Base-by-base conservation (phyloP, 441 rosid genomes). In the Pelargonium australe region DNA sequence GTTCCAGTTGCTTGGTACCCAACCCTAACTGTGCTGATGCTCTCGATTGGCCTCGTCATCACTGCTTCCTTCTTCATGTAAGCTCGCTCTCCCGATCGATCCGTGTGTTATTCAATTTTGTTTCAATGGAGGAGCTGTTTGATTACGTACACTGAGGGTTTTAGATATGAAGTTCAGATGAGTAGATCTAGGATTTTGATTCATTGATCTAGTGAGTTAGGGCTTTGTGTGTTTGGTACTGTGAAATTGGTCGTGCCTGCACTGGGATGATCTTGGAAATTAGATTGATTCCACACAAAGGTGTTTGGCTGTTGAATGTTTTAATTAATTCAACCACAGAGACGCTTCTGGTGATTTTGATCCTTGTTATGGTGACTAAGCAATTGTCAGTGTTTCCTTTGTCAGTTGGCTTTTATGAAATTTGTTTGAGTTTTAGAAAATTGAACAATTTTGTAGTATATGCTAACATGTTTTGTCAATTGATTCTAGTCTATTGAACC, bases 61-160 rank as follows among this genome's bases (percentile, higher is more conserved):
- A 83, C 97, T 2, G 96, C 98, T 62, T 79, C 90, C 66, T 91
- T 93, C 87, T 93, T 91, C 89, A 84, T 93, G 98, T 93, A 77
- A 87, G 84, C 69, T 3, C 16, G 13, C 40, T 47, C 51, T 12
- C 4, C 14, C 16, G 60, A 12, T 53, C 16, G 60, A 12, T 49
- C 14, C n/a, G 3, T 49, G 57, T 49, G 57, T 49, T 11, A 49
- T 49, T 51, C 58, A n/a, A 51, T n/a, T 51, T 14, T 51, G 58
- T 51, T 51, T 51, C 58, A 4, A n/a, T 34, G 2, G 34, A 34
- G 37, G 37, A 34, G 37, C 6, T 34, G 37, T 51, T 53, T 53
- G 9, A 53, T 53, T 53, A 9, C 19, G 7, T 53, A 19, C 19
- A 14, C 16, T 13, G 14, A n/a, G 60, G 60, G 60, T 5, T 53